Evolutionary conservation across 768 basidiomycete species (phyloP).

Genomic region (Boletus huronensis): DNA sequence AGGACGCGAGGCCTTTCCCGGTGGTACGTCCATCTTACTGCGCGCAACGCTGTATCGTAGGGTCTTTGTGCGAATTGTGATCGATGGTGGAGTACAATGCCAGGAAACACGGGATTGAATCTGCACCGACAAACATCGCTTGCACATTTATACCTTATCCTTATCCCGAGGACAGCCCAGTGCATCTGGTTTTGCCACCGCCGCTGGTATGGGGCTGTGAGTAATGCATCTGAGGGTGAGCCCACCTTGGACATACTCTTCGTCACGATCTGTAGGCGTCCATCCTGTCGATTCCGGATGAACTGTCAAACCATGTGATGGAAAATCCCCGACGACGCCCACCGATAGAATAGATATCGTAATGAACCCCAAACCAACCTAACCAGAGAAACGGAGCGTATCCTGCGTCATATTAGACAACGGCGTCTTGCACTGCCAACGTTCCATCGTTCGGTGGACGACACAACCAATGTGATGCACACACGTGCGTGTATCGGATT

Average conservation of each 20-base stretch:
- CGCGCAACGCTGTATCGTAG: neutral
- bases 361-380: neutral
- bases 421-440: neutral
- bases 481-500: neutral
- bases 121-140: neutral
- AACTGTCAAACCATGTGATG: neutral
- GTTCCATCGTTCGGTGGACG: neutral
- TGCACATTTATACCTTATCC: slow-evolving; percentile 18
- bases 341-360: neutral
- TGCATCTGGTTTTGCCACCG: slow-evolving; percentile 1
- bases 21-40: neutral
- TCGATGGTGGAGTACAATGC: neutral
- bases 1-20: neutral
- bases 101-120: neutral
- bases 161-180: neutral
- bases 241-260: neutral
- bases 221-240: neutral
- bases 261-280: slow-evolving; percentile 12
- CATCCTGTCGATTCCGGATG: neutral
- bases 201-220: neutral
- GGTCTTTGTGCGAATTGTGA: neutral
- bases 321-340: slow-evolving; percentile 9
- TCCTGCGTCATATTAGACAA: neutral
- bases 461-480: neutral
- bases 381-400: neutral